Base-by-base conservation (phyloP, 352 stramenopile genomes). In the Globisporangium camurandrum region DNA sequence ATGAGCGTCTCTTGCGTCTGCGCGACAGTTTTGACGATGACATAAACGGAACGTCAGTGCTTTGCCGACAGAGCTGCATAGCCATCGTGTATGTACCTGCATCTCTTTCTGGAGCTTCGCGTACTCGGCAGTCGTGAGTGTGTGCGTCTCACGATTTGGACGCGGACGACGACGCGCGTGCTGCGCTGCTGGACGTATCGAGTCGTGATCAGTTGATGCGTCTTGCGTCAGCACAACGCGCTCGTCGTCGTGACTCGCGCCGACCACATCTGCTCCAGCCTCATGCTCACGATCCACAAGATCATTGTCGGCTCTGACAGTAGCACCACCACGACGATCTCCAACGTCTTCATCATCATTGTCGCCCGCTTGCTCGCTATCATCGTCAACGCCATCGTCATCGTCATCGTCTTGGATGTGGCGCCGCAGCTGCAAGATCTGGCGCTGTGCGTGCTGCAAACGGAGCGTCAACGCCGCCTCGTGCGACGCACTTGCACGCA, bases 1-100 rank as follows among this genome's bases (percentile, higher is more conserved):
- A 93, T 91, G 22, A 92, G 63, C 12, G 49, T 71, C 37, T 92
- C 80, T 63, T 93, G 83, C 0, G 73, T 83, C 57, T 83, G 14
- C n/a, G 41, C 9, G 23, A n/a, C 14, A 26, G 37, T 28, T 48
- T 24, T 46, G 12, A 20, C 27, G 2, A 47, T 0, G 4, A 4
- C 20, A 42, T 7, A 36, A 12, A 49, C 8, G 47, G 7, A 57
- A 33, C 49, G 40, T 39, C 16, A n/a, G 19, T 9, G 19, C 9
- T n/a, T 42, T 42, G 16, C 8, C 37, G 2, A 23, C 37, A 7
- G 2, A 14, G 23, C 37, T 42, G 16, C 30, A 22, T 6, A 24
- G 22, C 23, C 11, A 38, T n/a, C 5, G 28, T 19, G 22, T 6
- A 20, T 31, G 26, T 46, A 75, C 66, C 59, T 71, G 67, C 27